These are phyloP conservation scores for Kalmusia sp. DNA, from an alignment of 2,329 filamentous ascomycete species.

Conservation along the genomic window DNA sequence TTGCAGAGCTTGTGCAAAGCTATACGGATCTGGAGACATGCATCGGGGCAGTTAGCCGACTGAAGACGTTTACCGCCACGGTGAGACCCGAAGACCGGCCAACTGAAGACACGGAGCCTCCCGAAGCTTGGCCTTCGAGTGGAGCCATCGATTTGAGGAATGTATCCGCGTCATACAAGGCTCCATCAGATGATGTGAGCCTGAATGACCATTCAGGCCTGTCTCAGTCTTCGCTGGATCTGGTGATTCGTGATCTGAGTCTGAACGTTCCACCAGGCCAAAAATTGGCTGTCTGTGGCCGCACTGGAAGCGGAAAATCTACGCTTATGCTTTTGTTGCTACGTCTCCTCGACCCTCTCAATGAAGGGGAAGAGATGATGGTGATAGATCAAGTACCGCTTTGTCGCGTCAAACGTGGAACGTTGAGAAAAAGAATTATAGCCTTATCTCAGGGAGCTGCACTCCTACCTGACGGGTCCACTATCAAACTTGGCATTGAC, in stretches of 20 bases:
- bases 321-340: constrained; percentile 21
- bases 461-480: constrained; percentile 52
- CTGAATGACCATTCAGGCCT: too few species aligned
- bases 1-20: too few species aligned
- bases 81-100: too few species aligned
- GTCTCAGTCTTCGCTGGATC: too few species aligned
- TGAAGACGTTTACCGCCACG: too few species aligned
- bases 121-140: too few species aligned
- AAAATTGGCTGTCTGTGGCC: constrained; percentile 56
- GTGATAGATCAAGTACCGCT: too few species aligned
- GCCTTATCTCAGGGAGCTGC: constrained; percentile 61
- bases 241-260: constrained; percentile 50
- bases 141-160: constrained; percentile 24
- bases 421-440: constrained; percentile 54
- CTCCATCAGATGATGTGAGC: constrained; percentile 11
- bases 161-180: neutral
- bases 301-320: constrained; percentile 56
- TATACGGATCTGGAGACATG: too few species aligned
- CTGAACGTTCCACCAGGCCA: constrained; percentile 53
- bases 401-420: too few species aligned
- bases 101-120: too few species aligned
- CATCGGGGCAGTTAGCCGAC: too few species aligned
- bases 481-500: constrained; percentile 58
- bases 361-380: too few species aligned
- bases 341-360: constrained; percentile 30